Percentiles rank a stretch among this genome's conserved stretches.
phyloP scores from a whole-genome alignment of 1,139 yeast genomes.

The Spencermartinsiella ligniputridi region DNA sequence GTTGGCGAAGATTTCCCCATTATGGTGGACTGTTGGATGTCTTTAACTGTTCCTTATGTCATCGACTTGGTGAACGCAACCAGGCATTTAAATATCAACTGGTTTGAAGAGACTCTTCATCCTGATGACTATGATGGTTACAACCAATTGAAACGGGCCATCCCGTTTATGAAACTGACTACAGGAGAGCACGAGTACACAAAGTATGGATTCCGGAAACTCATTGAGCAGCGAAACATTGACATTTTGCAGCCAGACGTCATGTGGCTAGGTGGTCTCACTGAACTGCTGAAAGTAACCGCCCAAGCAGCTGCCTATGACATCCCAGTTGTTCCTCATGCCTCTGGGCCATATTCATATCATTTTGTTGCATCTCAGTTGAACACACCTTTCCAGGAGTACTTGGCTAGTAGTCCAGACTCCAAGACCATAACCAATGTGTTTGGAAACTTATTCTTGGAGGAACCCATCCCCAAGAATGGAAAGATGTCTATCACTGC shows the following conservation, averaged over 20 bases:
- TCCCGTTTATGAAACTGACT: conserved; percentile 45
- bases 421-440: conserved; percentile 44
- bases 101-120: conserved; percentile 49
- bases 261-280: conserved; percentile 52
- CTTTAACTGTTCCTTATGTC: conserved; percentile 44
- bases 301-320: conserved; percentile 50
- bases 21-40: conserved; percentile 51
- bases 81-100: conserved; percentile 43
- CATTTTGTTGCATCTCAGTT: conserved; percentile 47
- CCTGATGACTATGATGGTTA: conserved; percentile 49
- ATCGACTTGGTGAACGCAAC: conserved; percentile 44
- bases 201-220: conserved; percentile 46
- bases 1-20: conserved; percentile 49
- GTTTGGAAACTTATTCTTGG: conserved; percentile 42
- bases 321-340: conserved; percentile 49
- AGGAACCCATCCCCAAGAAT: conserved; percentile 45
- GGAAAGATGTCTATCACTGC: conserved; percentile 39
- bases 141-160: conserved; percentile 42
- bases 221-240: conserved; percentile 44
- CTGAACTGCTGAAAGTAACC: conserved; percentile 44
- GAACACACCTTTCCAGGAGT: conserved; percentile 50
- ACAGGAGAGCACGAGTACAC: conserved; percentile 52
- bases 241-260: conserved; percentile 49
- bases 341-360: conserved; percentile 48
- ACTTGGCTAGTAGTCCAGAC: conserved; percentile 47